These are phyloP conservation scores for Nicotiana undulata DNA, from an alignment of 257 asterid genomes.

Conservation along the genomic window DNA sequence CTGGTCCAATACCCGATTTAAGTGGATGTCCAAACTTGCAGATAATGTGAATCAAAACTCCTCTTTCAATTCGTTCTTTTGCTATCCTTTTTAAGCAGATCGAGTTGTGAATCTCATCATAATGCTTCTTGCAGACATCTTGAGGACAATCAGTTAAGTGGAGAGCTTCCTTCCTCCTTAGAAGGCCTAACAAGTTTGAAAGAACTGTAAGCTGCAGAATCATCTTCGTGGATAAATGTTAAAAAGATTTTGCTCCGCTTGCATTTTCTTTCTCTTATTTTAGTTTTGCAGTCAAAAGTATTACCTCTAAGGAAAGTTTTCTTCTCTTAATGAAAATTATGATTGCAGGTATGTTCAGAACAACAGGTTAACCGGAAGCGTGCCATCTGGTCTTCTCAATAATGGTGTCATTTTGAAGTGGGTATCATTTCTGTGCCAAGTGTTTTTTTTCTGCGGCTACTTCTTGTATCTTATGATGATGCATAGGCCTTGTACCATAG, in stretches of 20 bases:
- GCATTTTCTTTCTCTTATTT: background rate
- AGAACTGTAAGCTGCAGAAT: conserved; percentile 62
- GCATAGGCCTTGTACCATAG: background rate
- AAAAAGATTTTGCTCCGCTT: background rate
- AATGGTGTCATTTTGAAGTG: conserved; percentile 67
- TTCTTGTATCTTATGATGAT: background rate
- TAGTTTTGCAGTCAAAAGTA: background rate
- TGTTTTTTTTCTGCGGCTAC: background rate
- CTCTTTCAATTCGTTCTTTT: background rate
- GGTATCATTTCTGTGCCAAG: conserved; percentile 26
- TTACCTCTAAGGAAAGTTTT: background rate
- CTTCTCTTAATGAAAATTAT: conserved; percentile 7
- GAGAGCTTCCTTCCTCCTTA: conserved; percentile 69
- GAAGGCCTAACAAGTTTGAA: conserved; percentile 52
- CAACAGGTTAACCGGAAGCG: conserved; percentile 62
- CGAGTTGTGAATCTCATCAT: conserved; percentile 8
- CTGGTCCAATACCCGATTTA: conserved; percentile 88
- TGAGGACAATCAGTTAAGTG: conserved; percentile 68
- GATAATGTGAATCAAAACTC: conserved; percentile 39
- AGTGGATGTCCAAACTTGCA: conserved; percentile 75
- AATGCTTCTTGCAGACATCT: conserved; percentile 59
- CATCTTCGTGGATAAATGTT: background rate
- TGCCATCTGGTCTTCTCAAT: conserved; percentile 60
- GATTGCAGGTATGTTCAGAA: conserved; percentile 78
- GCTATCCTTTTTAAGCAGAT: background rate